Base-by-base conservation (phyloP, 768 basidiomycete genomes). In the Rhizopogon sp. region DNA sequence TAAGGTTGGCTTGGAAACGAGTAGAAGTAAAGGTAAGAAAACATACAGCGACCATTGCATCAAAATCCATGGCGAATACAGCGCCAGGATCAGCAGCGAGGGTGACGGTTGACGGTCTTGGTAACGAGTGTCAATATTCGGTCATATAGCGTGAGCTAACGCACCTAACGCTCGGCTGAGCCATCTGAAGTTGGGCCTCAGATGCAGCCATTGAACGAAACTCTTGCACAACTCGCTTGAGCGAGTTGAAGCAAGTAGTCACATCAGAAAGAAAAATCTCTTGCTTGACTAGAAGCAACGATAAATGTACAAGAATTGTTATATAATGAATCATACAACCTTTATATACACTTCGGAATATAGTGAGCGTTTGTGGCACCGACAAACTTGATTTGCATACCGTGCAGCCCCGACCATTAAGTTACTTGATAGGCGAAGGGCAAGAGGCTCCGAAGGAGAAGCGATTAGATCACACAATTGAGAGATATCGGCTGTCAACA, bases 351-450 rank as follows among this genome's bases (percentile, higher is more conserved):
- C 76, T 80, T 39, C 3, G 40, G 47, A 50, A 46, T 11, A 37
- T 29, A 43, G 28, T 64, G 33, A 60, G 49, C 14, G 13, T 14
- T 37, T 28, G 39, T 8, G 20, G n/a, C 8, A 39, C 37, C 43
- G 29, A 44, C 7, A 22, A 41, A 3, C 22, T 29, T 16, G 20
- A 20, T 37, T 4, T 44, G 62, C 81, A 56, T 68, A 93, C 93
- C 93, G 83, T 20, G 88, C 90, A 37, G 88, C 93, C 3, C 93
- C 93, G 57, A 95, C 86, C 78, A 96, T 84, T 42, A 96, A 72
- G 65, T 92, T 93, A 56, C 91, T 92, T 9, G 93, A 93, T 53
- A 95, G 73, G 59, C 93, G 78, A 54, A 96, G 72, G 2, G 93
- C 93, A 35, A 96, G 77, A 39, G 93, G 93, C 60, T 95, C 93